Evolutionary conservation across 768 basidiomycete species (phyloP), one percentile per base, ranked within the genome.

Genomic region (Lentinula sp.): DNA sequence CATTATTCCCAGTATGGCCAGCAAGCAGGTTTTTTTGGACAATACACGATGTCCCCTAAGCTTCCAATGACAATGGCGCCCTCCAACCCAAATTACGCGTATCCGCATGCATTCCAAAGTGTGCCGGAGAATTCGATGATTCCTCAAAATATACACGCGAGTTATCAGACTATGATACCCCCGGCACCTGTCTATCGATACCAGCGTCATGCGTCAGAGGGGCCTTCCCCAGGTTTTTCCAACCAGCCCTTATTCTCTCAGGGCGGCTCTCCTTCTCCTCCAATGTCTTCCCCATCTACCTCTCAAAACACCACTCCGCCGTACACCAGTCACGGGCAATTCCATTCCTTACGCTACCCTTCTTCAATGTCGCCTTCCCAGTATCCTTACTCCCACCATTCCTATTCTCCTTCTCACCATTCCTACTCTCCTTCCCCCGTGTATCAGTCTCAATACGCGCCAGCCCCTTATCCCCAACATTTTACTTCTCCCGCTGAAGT

Each of bases 21-120:
- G 35, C 71, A 66, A 21, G 48, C 67, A 31, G 67, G 66, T 65
- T 80, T 77, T 61, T 67, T 73, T 31, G 76, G 77, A 59, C 81
- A 76, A 70, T 84, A 84, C 73, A 69, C 75, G 66, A 73, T 81
- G 70, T 71, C 81, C 65, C 62, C 75, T 2, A 80, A 77, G 65
- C 74, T 75, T 23, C 70, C 73, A 57, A 72, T 78, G 62, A 68
- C 67, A 5, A 79, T 78, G 59, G 62, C 75, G 49, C 72, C 73
- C 60, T 57, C 76, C 11, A 54, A 35, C 3, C 63, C 70, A 7
- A n/a, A 60, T 37, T 78, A 74, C 43, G 63, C 70, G 34, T 79
- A 75, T 63, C 63, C 72, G 21, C 73, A 74, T 56, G 61, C 67
- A n/a, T 78, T 72, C 48, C 77, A 73, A 5, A 65, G 69, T 51